Conservation (phyloP, 495 filamentous ascomycete species). For the Cryomyces minteri region DNA sequence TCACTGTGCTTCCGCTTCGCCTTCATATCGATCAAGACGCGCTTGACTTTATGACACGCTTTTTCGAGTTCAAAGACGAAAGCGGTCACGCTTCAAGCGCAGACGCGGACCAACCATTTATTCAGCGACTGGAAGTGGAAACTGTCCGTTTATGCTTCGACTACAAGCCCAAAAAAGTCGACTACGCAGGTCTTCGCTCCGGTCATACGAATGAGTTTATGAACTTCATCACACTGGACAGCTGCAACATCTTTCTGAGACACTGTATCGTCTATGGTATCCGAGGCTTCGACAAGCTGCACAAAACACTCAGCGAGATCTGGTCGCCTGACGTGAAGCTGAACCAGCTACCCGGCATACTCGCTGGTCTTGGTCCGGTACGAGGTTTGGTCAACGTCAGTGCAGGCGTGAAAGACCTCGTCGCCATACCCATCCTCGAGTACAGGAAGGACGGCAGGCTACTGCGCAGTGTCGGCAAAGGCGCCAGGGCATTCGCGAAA, state of each 20-base stretch:
- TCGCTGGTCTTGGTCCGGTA: conserved; percentile 81
- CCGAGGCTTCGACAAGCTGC: conserved; percentile 72
- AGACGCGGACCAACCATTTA: conserved; percentile 60
- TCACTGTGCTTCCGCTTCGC: conserved; percentile 66
- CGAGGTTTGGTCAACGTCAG: conserved; percentile 81
- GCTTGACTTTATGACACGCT: conserved; percentile 88
- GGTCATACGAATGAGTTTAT: conserved; percentile 98
- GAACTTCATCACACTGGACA: conserved; percentile 93
- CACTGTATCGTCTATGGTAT: conserved; percentile 88
- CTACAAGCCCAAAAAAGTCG: conserved; percentile 94
- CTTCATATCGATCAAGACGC: conserved; percentile 97
- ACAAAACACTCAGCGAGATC: conserved; percentile 77
- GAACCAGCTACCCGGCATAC: conserved; percentile 75
- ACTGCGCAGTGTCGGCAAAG: conserved; percentile 79
- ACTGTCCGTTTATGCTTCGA: conserved; percentile 69
- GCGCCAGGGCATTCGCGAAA: conserved; percentile 70
- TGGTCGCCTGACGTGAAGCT: conserved; percentile 92
- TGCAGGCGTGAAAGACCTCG: conserved; percentile 63
- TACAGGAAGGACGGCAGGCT: conserved; percentile 90
- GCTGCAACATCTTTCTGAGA: conserved; percentile 66
- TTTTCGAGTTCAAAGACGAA: conserved; percentile 94
- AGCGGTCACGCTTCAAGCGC: conserved; percentile 24
- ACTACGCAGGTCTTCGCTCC: conserved; percentile 86
- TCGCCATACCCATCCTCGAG: conserved; percentile 77
- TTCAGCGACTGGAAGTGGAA: conserved; percentile 79